Evolutionary conservation across 2,329 filamentous ascomycete genomes (phyloP), one percentile per base, ranked within the genome.

Genomic region (Tolypocladium amazonense): DNA sequence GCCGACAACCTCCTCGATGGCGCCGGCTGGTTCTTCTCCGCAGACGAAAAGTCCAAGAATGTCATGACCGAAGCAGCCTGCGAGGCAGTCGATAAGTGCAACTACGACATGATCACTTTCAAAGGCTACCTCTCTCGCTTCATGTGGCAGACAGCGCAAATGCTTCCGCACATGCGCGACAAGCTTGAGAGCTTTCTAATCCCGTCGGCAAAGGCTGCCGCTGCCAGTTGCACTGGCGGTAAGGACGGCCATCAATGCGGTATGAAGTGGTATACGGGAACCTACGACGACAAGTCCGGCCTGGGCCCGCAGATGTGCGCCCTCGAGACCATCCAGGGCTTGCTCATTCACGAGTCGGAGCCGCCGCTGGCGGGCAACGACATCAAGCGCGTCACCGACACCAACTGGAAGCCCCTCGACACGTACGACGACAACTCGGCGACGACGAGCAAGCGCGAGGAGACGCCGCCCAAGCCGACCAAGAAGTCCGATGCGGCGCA

Each of bases 51-150:
- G 64, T 73, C 78, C 6, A 81, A 82, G 27, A 75, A 83, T 67
- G 73, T 88, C 71, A 84, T 89, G 81, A 84, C 77, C 67, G 87
- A 90, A 71, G 77, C 77, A 53, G 82, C 83, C n/a, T 90, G 87
- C 74, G 87, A 90, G 70, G 73, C 71, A 4, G 72, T 76, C 61
- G 72, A 74, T 58, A 76, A 68, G 0, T 90, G 88, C 68, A 81
- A 84, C 68, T 77, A 73, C 56, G 86, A 89, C 71, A 85, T 86
- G 78, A 81, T 79, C 65, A 84, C 82, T 11, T 88, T 87, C 79
- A 90, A 90, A 73, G 86, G 79, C 52, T 87, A 86, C 69, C 77
- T 88, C 37, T 77, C 84, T 33, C 83, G 85, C 59, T 87, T 85
- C 74, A 81, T 88, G 75, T 86, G 80, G 73, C 77, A 80, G 54